Evolutionary conservation across 208 protist genomes (phyloP), one percentile per base, ranked within the genome.

Genomic region (Acanthamoeba lenticulata): DNA sequence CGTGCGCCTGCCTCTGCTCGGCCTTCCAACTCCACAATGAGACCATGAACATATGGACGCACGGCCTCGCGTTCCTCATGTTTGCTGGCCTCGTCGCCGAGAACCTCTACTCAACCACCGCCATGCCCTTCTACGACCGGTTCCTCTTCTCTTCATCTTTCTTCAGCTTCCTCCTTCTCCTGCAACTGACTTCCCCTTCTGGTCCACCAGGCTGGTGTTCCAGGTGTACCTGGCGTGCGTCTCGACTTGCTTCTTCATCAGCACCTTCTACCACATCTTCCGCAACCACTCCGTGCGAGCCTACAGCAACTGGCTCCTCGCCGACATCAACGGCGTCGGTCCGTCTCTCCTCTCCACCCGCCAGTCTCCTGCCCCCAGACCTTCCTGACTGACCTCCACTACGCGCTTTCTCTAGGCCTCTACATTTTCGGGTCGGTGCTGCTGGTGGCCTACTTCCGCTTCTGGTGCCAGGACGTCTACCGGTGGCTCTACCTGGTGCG

Each of bases 321-420:
- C 81, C 2, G 81, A 90, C 47, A 90, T 90, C n/a, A 90, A 90
- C 15, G 81, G 81, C 81, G 81, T 90, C 81, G 81, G 74, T 85
- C 6, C 29, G 38, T 38, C 13, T 55, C 34, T 42, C 38, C 40
- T 17, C 29, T 49, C 2, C 29, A 4, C 42, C 21, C 74, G 0
- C 36, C 6, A 15, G 6, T 52, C 7, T 85, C n/a, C n/a, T n/a
- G n/a, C n/a, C n/a, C n/a, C n/a, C n/a, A n/a, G 13, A 5, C 67
- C 3, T 77, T 6, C 7, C 62, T 72, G 29, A 38, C 45, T 5
- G 47, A 55, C 11, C 47, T 55, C 47, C 0, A 55, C 45, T 15
- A 15, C 3, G 47, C 47, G 47, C 3, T 1, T 4, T 9, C 21
- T 9, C 47, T 5, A 45, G 42, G 81, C 36, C 52, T 90, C 3